phyloP scores from a whole-genome alignment of 2,329 filamentous ascomycete species.

The Emmonsiellopsis sp. region DNA sequence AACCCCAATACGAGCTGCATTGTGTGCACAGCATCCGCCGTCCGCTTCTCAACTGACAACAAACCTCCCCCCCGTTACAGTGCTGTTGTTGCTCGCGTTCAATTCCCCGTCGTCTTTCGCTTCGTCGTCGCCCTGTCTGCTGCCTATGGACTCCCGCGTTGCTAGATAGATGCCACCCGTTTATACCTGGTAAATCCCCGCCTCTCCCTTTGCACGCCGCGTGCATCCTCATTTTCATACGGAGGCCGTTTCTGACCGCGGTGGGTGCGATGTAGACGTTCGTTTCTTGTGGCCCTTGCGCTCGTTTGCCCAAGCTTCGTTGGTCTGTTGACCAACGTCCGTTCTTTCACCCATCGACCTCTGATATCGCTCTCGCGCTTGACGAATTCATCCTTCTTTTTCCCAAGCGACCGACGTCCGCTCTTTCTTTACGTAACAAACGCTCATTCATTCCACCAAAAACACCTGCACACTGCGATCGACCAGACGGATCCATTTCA shows the following conservation, averaged over 20 bases:
- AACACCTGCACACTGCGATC: background rate
- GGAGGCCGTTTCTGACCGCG: background rate
- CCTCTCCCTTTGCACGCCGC: background rate
- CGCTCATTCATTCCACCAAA: background rate
- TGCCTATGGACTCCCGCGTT: background rate
- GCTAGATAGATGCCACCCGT: background rate
- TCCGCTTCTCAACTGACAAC: background rate
- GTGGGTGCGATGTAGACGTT: background rate
- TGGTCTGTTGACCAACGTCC: conserved; percentile 11
- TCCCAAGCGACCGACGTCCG: background rate
- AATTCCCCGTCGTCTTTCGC: background rate
- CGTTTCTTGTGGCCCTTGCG: background rate
- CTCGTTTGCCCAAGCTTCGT: background rate
- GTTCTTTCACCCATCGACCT: conserved; percentile 9
- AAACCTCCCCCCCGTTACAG: background rate
- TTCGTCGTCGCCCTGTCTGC: background rate
- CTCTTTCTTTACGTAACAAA: background rate
- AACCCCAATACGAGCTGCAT: background rate
- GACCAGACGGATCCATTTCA: background rate
- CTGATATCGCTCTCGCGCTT: background rate
- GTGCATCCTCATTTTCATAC: background rate
- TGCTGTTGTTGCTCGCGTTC: background rate
- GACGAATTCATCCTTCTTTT: background rate
- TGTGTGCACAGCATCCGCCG: background rate
- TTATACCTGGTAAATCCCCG: background rate